Base-by-base conservation (phyloP, 2,329 filamentous ascomycete species). In the Didymella sp. region DNA sequence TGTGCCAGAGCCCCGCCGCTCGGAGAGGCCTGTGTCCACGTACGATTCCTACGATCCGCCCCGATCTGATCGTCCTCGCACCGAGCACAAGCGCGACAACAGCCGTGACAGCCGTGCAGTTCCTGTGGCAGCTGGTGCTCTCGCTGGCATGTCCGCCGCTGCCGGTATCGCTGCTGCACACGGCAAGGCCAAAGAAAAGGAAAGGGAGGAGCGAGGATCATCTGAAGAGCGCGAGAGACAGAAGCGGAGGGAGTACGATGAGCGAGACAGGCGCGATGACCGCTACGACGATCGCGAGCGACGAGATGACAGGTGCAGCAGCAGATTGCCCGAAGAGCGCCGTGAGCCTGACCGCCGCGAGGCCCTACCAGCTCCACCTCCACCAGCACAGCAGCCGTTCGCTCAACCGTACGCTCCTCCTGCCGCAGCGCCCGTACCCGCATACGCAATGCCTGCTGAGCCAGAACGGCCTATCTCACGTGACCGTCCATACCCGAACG, bases 241-340 rank as follows among this genome's bases (percentile, higher is more conserved):
- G 28, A 68, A 67, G 30, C 65, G 69, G 11, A 67, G 68, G 35
- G 71, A 71, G 24, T 58, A 56, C 7, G 67, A 70, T 22, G 61
- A 60, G 57, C 66, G 78, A 38, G 77, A 49, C 81, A 68, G 56
- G 62, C 54, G 70, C 19, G 72, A 74, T 24, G 76, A 73, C 37
- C 65, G 64, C 37, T 66, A 68, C 19, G 72, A 74, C 25, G 76
- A 73, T 37, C 65, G 64, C 37, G 67, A 68, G 38, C 62, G 66
- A 17, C 59, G 58, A 33, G 66, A 69, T 6, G 71, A 76, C 37
- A 66, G 69, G 41, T 66, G 70, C 27, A 70, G 69, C 28, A 61
- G 64, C 43, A 50, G 50, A 37, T 12, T 35, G 49, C 51, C 60
- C 19, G 64, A 67, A n/a, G 62, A 67, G 3, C 60, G 62, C 19